Evolutionary conservation across 768 basidiomycete genomes (phyloP).

Genomic region (Mycena filopes): DNA sequence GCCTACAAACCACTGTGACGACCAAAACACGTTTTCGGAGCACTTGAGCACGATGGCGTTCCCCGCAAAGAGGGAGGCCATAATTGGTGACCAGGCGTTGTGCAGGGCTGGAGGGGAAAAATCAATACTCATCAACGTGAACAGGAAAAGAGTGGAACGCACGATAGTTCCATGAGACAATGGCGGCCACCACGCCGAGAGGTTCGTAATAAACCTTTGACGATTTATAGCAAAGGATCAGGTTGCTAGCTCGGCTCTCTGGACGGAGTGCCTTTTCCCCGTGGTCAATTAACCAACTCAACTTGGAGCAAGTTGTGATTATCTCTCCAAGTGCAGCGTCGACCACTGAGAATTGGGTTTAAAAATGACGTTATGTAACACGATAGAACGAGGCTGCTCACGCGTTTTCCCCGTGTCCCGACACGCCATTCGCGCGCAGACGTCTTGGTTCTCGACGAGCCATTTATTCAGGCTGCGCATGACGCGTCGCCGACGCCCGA

Average conservation of each 20-base stretch:
- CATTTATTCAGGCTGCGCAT: constrained; percentile 90
- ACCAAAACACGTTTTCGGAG: constrained; percentile 94
- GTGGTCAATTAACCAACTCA: constrained; percentile 90
- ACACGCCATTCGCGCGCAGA: constrained; percentile 87
- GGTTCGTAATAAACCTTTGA: constrained; percentile 89
- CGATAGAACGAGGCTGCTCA: constrained; percentile 50
- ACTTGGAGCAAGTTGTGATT: constrained; percentile 92
- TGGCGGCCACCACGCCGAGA: constrained; percentile 89
- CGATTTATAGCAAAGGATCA: constrained; percentile 80
- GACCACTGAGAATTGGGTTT: constrained; percentile 65
- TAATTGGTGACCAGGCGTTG: constrained; percentile 93
- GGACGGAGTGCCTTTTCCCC: constrained; percentile 84
- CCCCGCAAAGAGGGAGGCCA: constrained; percentile 91
- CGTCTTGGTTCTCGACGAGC: constrained; percentile 91
- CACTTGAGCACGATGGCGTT: constrained; percentile 93
- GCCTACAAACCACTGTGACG: constrained; percentile 82
- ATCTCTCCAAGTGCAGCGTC: constrained; percentile 97
- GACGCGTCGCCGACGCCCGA: constrained; percentile 83
- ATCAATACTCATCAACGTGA: background rate
- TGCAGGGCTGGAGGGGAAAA: constrained; percentile 77
- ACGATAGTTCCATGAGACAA: constrained; percentile 98
- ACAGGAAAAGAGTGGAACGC: constrained; percentile 23
- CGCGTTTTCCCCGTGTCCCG: constrained; percentile 96
- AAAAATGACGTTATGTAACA: background rate
- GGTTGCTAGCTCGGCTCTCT: constrained; percentile 72